Evolutionary conservation across 306 rosid species (phyloP), one percentile per base, ranked within the genome.

Genomic region (Coriaria nepalensis): DNA sequence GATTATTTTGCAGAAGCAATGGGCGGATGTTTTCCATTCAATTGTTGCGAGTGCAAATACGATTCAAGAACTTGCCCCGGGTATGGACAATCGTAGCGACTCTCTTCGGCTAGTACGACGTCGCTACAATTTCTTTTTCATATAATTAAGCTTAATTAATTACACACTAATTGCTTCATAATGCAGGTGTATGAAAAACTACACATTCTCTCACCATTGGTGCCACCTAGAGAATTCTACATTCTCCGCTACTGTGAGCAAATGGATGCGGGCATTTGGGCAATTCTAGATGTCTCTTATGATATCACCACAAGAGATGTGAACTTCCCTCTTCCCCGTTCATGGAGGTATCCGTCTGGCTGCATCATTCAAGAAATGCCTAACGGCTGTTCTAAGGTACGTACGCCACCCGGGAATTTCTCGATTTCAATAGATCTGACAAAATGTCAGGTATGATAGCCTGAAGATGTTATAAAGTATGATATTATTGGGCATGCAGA

Each of bases 261-360:
- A 60, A 40, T 71, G 33, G 72, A 66, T 43, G 12, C 2, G 5
- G 80, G 78, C 6, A 57, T 9, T 37, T 82, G 96, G 96, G 66
- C 47, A 0, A 73, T 87, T 41, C 69, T 50, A 32, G 85, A 87
- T 56, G 82, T 87, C 20, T 82, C 96, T 6, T 48, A 64, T 37
- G 76, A 77, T 56, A 50, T 35, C 56, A 40, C 58, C 5, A 46
- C 29, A 20, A 20, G 29, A 20, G 29, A 49, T 45, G 55, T 53
- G 14, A 42, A 13, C 15, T 0, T 10, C 10, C 49, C 33, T 15
- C 35, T 45, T 11, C 34, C 73, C 33, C 56, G n/a, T 8, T 36
- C 67, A 45, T 72, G 94, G 87, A 75, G 62, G 62, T 61, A 77
- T 45, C 96, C 94, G 40, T 87, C 94, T 9, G 96, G 94, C 9